Evolutionary conservation across 768 basidiomycete species (phyloP), one percentile per base, ranked within the genome.

Genomic region (Tricholoma sp.): DNA sequence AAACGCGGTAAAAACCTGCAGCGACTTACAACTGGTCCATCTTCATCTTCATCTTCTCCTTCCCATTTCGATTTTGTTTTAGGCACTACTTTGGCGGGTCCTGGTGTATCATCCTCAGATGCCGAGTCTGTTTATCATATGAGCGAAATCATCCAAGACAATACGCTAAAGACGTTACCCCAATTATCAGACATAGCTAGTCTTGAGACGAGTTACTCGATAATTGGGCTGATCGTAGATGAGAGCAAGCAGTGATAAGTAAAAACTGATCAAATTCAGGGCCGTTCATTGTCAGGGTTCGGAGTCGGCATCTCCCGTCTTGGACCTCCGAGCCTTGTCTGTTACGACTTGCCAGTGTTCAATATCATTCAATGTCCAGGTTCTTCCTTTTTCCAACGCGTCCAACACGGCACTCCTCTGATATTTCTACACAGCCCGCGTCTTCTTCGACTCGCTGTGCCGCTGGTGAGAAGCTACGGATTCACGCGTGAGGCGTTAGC

Each of bases 11-110:
- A n/a, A 24, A 28, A 15, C 36, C 31, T 57, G 34, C 42, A 32
- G 50, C 45, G 41, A 80, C 89, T 64, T 66, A 95, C 93, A 52
- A 84, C 89, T 41, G 89, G 89, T 1, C 61, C 73, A n/a, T 85
- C 82, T 11, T 86, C 86, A 0, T 95, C 93, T 65, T 90, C 90
- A 65, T 97, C 95, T 70, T 98, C 95, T 48, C 90, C 95, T 59
- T 86, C 88, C 87, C 90, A 97, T 72, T 88, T 91, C 57, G 74
- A 79, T 69, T 80, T 85, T 53, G 39, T 60, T 66, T 71, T 55
- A 57, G 68, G 57, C 17, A 55, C 57, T 6, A 63, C 51, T 50
- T 69, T 73, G 10, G 64, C 60, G 8, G 66, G 61, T 13, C 60
- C 56, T 28, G 66, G 63, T 12, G 66, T 57, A 41, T 79, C 77